Percentiles rank a stretch among this genome's conserved stretches.
phyloP scores from a whole-genome alignment of 306 rosid genomes.

The Oxytropis ochrocephala region DNA sequence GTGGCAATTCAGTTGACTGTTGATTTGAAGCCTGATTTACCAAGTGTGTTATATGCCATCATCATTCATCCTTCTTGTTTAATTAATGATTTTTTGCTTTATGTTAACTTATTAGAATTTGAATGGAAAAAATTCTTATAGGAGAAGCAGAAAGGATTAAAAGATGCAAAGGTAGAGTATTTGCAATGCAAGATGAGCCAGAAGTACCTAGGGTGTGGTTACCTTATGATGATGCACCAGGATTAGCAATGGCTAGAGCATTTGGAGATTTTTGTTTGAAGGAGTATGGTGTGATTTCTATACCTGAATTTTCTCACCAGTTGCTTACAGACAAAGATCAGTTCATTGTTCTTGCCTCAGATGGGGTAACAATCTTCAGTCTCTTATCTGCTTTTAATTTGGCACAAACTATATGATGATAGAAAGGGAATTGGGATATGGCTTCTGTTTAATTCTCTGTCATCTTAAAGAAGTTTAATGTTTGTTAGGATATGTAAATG shows the following conservation, averaged over 20 bases:
- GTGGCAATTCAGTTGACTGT: constrained; percentile 76
- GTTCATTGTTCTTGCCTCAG: constrained; percentile 92
- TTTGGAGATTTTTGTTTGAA: constrained; percentile 95
- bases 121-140: constrained; percentile 6
- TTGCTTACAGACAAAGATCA: constrained; percentile 67
- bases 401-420: not conserved
- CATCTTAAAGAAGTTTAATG: not conserved
- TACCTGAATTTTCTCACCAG: constrained; percentile 82
- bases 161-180: constrained; percentile 85
- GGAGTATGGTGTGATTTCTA: constrained; percentile 91
- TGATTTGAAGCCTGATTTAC: constrained; percentile 96
- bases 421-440: too few species aligned
- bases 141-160: constrained; percentile 96
- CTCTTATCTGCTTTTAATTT: not conserved
- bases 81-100: not conserved
- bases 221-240: constrained; percentile 95
- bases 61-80: constrained; percentile 2
- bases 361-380: constrained; percentile 63
- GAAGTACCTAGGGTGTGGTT: constrained; percentile 93
- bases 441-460: not conserved
- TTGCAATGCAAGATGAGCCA: constrained; percentile 96
- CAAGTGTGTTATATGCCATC: constrained; percentile 42
- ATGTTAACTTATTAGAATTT: not conserved
- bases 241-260: constrained; percentile 99
- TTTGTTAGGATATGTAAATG: too few species aligned